These are phyloP conservation scores for Rhodotorula sp. DNA, from an alignment of 1,284 basidiomycete species.

Conservation along the genomic window DNA sequence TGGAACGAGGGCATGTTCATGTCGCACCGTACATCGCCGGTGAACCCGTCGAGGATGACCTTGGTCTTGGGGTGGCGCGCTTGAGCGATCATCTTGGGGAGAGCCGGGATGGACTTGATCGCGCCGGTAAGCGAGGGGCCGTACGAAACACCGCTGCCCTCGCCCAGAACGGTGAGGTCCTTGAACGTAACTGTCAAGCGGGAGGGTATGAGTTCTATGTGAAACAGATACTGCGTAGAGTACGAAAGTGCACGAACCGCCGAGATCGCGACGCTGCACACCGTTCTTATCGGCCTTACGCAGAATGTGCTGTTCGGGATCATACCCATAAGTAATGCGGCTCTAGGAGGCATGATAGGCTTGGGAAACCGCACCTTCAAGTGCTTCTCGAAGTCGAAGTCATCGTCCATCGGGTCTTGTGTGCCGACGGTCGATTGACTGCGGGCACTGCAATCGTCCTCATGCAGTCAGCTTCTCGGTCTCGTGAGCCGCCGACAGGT, in stretches of 20 bases:
- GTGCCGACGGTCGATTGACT: conserved; percentile 20
- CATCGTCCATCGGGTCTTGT: conserved; percentile 41
- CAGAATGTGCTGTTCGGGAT: background rate
- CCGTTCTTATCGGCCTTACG: conserved; percentile 40
- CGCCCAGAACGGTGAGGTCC: conserved; percentile 41
- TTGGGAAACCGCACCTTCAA: conserved; percentile 30
- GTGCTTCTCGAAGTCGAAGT: conserved; percentile 50
- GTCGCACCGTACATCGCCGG: conserved; percentile 54
- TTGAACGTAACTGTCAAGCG: conserved; percentile 39
- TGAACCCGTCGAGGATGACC: conserved; percentile 57
- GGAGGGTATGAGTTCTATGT: no score
- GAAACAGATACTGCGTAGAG: background rate
- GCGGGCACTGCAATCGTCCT: background rate
- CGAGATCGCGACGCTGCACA: conserved; percentile 40
- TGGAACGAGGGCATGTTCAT: background rate
- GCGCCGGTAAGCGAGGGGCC: conserved; percentile 31
- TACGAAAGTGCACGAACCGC: conserved; percentile 39
- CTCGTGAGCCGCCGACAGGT: no score
- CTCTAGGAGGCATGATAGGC: background rate
- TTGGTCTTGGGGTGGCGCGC: conserved; percentile 36
- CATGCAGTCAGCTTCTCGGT: no score
- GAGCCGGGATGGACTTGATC: conserved; percentile 18
- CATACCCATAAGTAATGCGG: background rate
- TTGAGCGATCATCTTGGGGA: conserved; percentile 25
- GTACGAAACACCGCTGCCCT: conserved; percentile 38